Conservation (phyloP, 2,329 filamentous ascomycete species). For the Fusarium dlaminii region DNA sequence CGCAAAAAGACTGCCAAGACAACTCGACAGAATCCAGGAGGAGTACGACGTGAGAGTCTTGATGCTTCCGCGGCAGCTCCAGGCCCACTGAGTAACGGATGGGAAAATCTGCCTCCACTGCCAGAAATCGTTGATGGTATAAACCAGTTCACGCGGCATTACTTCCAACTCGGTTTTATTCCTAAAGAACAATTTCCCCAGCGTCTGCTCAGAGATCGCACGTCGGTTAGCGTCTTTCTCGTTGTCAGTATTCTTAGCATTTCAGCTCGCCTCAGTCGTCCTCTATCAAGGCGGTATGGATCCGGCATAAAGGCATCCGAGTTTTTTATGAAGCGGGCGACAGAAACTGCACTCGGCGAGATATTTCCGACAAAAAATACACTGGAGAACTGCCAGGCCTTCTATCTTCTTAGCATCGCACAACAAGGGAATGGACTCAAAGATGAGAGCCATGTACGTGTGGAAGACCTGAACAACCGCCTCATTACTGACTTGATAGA, state of each 20-base stretch:
- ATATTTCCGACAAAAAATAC: conserved; percentile 59
- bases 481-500: conserved; percentile 46
- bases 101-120: conserved; percentile 61
- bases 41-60: conserved; percentile 48
- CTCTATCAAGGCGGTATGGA: conserved; percentile 59
- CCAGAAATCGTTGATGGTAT: conserved; percentile 62
- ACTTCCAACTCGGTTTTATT: conserved; percentile 69
- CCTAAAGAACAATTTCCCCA: conserved; percentile 61
- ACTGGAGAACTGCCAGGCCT: conserved; percentile 65
- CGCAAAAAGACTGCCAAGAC: conserved; percentile 60
- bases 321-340: conserved; percentile 62
- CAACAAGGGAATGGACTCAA: conserved; percentile 66
- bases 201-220: conserved; percentile 56
- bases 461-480: not conserved
- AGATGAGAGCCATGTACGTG: conserved; percentile 63
- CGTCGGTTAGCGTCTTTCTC: conserved; percentile 63
- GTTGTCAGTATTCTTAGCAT: conserved; percentile 65
- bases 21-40: conserved; percentile 51
- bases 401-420: conserved; percentile 67
- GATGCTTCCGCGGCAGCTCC: conserved; percentile 41
- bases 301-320: conserved; percentile 62
- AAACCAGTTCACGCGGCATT: conserved; percentile 62
- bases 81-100: conserved; percentile 49
- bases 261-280: conserved; percentile 63
- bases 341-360: conserved; percentile 57